Evolutionary conservation across 139 green algal species (phyloP), one percentile per base, ranked within the genome.

Genomic region (Choricystis sp.): DNA sequence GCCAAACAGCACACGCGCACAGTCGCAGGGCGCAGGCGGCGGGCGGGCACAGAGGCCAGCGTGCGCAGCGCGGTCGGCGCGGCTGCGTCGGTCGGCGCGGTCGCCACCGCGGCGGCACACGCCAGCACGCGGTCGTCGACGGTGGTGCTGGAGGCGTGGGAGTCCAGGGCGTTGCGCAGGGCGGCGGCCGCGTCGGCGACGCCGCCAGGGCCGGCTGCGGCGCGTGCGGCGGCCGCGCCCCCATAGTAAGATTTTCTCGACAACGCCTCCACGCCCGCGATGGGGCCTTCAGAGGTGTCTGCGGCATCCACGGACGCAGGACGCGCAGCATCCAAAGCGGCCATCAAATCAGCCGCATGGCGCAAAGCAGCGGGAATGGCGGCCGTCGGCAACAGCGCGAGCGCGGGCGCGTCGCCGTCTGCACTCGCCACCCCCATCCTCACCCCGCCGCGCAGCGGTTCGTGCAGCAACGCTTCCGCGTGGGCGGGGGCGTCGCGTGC

Each of bases 1-100:
- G 75, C 69, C 64, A 83, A 73, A 19, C 63, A 56, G 0, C 74
- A 74, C 29, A 83, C 62, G 49, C 56, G 31, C 76, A 90, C 75
- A 24, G 78, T 63, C 21, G 68, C 72, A 1, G 68, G 66, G 19
- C 49, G 68, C 59, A 83, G 78, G 56, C 64, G 62, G n/a, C 69
- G 40, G 25, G 61, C 65, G 14, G 73, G 71, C 55, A 72, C 61
- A 70, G 71, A 80, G 63, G 49, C 65, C 31, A 85, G 66, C 31
- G 75, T 63, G 55, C 63, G 63, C 49, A 81, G 64, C 57, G 76
- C 58, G 31, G 65, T 26, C 20, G n/a, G 63, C 20, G 60, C 62
- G 23, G 63, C 49, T 0, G 22, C 29, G 9, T 59, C 27, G 5
- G 27, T 49, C 0, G 55, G 49, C 5, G 58, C 49, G 30, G 57